Evolutionary conservation across 352 stramenopile genomes (phyloP).

Genomic region (Pythium plurisporium): DNA sequence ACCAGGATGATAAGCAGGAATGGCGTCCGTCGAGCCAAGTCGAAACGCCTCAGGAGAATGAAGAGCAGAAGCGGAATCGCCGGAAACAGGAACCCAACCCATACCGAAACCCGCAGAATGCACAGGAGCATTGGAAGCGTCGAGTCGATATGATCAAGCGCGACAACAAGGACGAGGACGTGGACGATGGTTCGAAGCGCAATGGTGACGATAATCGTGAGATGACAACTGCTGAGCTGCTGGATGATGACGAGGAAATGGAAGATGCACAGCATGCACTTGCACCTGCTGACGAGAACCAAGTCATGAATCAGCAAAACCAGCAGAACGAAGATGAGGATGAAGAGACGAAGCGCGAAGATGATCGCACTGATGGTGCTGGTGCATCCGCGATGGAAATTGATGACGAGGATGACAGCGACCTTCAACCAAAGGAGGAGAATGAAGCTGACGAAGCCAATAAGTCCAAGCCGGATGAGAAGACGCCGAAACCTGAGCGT

Average conservation of each 20-base stretch:
- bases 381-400: slow-evolving; percentile 59
- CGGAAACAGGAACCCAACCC: slow-evolving; percentile 91
- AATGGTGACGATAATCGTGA: slow-evolving; percentile 18
- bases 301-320: slow-evolving; percentile 32
- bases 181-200: slow-evolving; percentile 7
- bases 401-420: slow-evolving; percentile 53
- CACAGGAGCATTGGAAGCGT: slow-evolving; percentile 96
- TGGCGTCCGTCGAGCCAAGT: slow-evolving; percentile 29
- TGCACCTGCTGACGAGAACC: slow-evolving; percentile 37
- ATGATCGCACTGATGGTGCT: slow-evolving; percentile 26
- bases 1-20: slow-evolving; percentile 34
- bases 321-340: slow-evolving; percentile 33
- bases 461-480: slow-evolving; percentile 16
- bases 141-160: slow-evolving; percentile 89
- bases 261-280: slow-evolving; percentile 37
- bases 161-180: slow-evolving; percentile 27
- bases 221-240: slow-evolving; percentile 31
- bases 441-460: slow-evolving; percentile 19
- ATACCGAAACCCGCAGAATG: slow-evolving; percentile 93
- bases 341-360: slow-evolving; percentile 41
- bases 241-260: slow-evolving; percentile 40
- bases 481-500: slow-evolving; percentile 13
- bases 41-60: slow-evolving; percentile 41
- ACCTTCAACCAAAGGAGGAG: slow-evolving; percentile 2
- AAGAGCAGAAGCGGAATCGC: slow-evolving; percentile 71